Evolutionary conservation across 2,329 filamentous ascomycete species (phyloP).

Genomic region (Lomentospora prolificans): DNA sequence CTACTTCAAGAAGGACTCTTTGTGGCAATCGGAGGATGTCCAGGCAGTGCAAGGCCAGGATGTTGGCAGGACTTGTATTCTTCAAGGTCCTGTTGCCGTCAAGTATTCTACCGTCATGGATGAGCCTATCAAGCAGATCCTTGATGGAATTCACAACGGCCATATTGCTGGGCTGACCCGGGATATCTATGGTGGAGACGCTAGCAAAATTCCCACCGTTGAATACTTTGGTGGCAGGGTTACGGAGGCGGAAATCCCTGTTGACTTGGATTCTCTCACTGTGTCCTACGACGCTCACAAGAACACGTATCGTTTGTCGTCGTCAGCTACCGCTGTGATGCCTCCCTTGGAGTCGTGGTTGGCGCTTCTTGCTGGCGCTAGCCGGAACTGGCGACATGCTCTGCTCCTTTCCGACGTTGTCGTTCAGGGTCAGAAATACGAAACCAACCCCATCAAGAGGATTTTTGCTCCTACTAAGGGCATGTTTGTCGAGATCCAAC

Average conservation of each 20-base stretch:
- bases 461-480: conserved; percentile 82
- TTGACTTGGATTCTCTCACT: conserved; percentile 77
- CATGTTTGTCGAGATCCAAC: conserved; percentile 76
- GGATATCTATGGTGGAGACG: conserved; percentile 71
- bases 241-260: conserved; percentile 58
- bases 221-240: conserved; percentile 95
- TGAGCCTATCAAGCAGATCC: conserved; percentile 89
- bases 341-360: conserved; percentile 80
- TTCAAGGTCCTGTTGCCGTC: conserved; percentile 88
- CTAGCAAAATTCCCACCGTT: conserved; percentile 66
- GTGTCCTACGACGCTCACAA: conserved; percentile 70
- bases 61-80: conserved; percentile 88
- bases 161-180: conserved; percentile 73
- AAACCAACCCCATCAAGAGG: conserved; percentile 89
- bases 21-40: conserved; percentile 98
- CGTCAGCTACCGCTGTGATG: conserved; percentile 61
- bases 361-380: conserved; percentile 72
- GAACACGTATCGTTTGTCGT: conserved; percentile 74
- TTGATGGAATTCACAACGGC: conserved; percentile 79
- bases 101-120: conserved; percentile 85
- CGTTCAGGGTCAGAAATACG: conserved; percentile 91
- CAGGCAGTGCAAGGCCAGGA: conserved; percentile 94
- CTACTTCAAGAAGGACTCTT: conserved; percentile 99
- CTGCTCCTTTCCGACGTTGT: conserved; percentile 90
- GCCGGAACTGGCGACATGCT: conserved; percentile 88